phyloP scores from a whole-genome alignment of 2,329 filamentous ascomycete genomes.

The Sclerotinia nivalis region DNA sequence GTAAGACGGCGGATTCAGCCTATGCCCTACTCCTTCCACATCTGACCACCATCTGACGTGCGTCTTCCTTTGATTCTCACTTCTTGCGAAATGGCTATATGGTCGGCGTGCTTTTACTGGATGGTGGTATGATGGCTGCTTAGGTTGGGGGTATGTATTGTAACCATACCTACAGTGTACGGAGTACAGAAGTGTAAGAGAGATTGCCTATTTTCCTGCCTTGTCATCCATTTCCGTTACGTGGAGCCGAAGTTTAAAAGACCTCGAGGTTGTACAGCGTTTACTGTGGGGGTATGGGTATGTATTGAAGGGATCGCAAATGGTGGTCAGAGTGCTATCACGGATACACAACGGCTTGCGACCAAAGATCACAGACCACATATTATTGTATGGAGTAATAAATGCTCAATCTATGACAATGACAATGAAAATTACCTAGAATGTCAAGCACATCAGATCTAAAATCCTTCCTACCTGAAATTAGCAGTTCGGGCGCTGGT shows the following conservation, averaged over 20 bases:
- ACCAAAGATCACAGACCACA: slow-evolving; percentile 18
- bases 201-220: slow-evolving; percentile 13
- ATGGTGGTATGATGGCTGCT: slow-evolving; percentile 5
- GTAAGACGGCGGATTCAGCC: slow-evolving; percentile 5
- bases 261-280: slow-evolving; percentile 14
- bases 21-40: not conserved
- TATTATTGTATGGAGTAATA: slow-evolving; percentile 19
- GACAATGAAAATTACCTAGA: not conserved
- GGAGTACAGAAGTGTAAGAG: slow-evolving; percentile 13
- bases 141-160: slow-evolving; percentile 5
- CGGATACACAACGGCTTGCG: slow-evolving; percentile 15
- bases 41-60: slow-evolving; percentile 17
- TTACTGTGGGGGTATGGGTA: slow-evolving; percentile 9
- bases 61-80: slow-evolving; percentile 3
- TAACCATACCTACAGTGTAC: slow-evolving; percentile 1
- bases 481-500: slow-evolving; percentile 10
- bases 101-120: not conserved
- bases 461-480: slow-evolving; percentile 2
- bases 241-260: slow-evolving; percentile 1
- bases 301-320: not conserved
- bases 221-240: slow-evolving; percentile 11
- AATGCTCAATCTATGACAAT: slow-evolving; percentile 14
- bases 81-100: slow-evolving; percentile 5
- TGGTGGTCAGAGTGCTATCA: slow-evolving; percentile 11
- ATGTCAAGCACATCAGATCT: slow-evolving; percentile 12